Evolutionary conservation across 2,329 filamentous ascomycete genomes (phyloP), one percentile per base, ranked within the genome.

Genomic region (Claviceps spartinae): DNA sequence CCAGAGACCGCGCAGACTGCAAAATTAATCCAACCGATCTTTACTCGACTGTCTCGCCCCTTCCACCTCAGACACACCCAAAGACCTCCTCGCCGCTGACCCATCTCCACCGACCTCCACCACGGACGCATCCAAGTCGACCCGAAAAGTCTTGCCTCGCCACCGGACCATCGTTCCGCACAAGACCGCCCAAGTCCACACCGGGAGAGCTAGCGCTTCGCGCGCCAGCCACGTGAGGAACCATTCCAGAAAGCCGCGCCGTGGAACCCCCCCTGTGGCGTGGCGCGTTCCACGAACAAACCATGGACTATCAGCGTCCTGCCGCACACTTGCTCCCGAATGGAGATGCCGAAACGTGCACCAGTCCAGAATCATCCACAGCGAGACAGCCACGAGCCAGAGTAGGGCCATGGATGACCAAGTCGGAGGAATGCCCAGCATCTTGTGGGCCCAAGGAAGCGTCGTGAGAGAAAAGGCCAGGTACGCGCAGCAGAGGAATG

Each of bases 181-280:
- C 59, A 88, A 80, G 20, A 96, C 86, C 1, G 93, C 93, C 79
- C 85, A 89, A 0, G 81, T 71, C 93, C 93, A 98, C 54, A 98
- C 85, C 0, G 90, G 90, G 46, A 95, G 72, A 0, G 93, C 90
- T 8, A 96, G 72, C 0, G 79, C 57, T 68, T 98, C 93, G 36
- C 93, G 76, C 0, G 86, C 88, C 0, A 95, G 59, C 93, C 94
- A 98, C 0, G 90, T 86, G 5, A 76, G 64, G 4, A 93, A 62
- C 86, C 89, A 98, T 57, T 86, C 76, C 0, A 66, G 56, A 52
- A 93, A 85, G 0, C 74, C 69, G 40, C 86, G 73, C 67, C 70
- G 54, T 62, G 72, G 64, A 51, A 70, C 61, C 40, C 71, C 61
- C 59, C 70, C 62, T 34, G 9, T 34, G 49, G 51, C 53, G 34